Percentiles rank a stretch among this genome's conserved stretches.
These are phyloP conservation scores for Beauveria rudraprayagi DNA, from an alignment of 2,329 filamentous ascomycete genomes.

Conservation along the genomic window DNA sequence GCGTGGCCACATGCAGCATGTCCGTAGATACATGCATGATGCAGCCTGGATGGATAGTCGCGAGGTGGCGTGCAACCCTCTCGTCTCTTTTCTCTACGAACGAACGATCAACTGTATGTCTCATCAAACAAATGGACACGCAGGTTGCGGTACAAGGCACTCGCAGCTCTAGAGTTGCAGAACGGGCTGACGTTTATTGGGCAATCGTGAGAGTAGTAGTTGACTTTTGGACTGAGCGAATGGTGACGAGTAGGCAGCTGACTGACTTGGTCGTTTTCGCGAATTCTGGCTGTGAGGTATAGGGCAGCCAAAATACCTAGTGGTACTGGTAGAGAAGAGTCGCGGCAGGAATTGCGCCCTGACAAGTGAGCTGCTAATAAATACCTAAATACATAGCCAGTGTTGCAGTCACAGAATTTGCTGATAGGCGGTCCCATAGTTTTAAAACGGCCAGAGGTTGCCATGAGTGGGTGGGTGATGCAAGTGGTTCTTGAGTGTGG, in stretches of 20 bases:
- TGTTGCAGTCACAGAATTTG: not conserved
- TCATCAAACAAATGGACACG: not conserved
- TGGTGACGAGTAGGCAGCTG: not conserved
- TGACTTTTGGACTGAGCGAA: not conserved
- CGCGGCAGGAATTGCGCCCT: not conserved
- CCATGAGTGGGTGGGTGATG: not conserved
- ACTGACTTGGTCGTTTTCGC: too few relatives aligned
- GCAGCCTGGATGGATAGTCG: not conserved
- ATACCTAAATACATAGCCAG: too few relatives aligned
- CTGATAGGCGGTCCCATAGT: not conserved
- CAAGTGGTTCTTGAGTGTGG: not conserved
- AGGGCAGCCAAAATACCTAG: too few relatives aligned
- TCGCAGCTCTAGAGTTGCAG: not conserved
- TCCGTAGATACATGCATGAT: not conserved
- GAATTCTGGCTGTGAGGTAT: too few relatives aligned
- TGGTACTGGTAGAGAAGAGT: not conserved
- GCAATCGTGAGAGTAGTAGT: not conserved
- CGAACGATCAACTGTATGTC: conserved; percentile 1
- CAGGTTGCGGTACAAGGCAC: not conserved
- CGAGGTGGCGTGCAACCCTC: not conserved
- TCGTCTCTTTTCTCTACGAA: conserved; percentile 4
- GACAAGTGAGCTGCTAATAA: not conserved
- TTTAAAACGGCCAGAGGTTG: not conserved
- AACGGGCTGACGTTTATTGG: not conserved
- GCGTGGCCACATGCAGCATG: not conserved